Conservation (phyloP, 1,139 yeast genomes). For the Pneumocystis sp. region DNA sequence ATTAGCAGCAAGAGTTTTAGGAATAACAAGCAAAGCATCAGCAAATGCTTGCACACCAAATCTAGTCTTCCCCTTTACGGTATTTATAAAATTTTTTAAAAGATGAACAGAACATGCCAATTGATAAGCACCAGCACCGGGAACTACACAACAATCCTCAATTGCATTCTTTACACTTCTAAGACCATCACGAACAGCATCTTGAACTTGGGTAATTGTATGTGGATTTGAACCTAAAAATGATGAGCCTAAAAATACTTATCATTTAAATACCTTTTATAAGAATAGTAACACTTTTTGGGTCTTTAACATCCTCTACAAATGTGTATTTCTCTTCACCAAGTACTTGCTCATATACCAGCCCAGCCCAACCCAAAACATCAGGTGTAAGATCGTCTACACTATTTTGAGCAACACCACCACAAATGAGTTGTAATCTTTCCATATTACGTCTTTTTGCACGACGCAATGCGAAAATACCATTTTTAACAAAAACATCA, state of each 20-base stretch:
- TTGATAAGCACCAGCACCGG: slow-evolving; percentile 96
- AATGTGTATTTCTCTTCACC: slow-evolving; percentile 98
- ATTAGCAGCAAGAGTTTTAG: slow-evolving; percentile 81
- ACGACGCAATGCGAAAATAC: slow-evolving; percentile 85
- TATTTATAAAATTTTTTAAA: slow-evolving; percentile 30
- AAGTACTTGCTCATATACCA: slow-evolving; percentile 78
- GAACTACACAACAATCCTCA: slow-evolving; percentile 70
- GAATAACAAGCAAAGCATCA: slow-evolving; percentile 77
- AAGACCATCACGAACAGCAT: slow-evolving; percentile 92
- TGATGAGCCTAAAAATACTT: slow-evolving; percentile 66
- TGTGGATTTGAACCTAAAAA: slow-evolving; percentile 86
- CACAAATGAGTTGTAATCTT: slow-evolving; percentile 86
- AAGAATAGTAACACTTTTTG: slow-evolving; percentile 79
- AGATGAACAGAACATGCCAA: slow-evolving; percentile 66
- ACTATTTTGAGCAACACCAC: slow-evolving; percentile 95
- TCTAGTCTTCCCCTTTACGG: slow-evolving; percentile 72
- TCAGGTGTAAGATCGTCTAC: slow-evolving; percentile 84
- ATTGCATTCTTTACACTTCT: slow-evolving; percentile 88
- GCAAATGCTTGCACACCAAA: slow-evolving; percentile 89
- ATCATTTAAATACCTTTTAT: slow-evolving; percentile 77
- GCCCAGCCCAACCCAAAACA: slow-evolving; percentile 80
- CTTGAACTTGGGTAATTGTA: slow-evolving; percentile 80
- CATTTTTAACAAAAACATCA: slow-evolving; percentile 84
- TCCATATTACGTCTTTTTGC: slow-evolving; percentile 99
- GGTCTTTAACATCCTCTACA: slow-evolving; percentile 81